Base-by-base conservation (phyloP, 2,329 filamentous ascomycete genomes). In the Aspergillus sp. region DNA sequence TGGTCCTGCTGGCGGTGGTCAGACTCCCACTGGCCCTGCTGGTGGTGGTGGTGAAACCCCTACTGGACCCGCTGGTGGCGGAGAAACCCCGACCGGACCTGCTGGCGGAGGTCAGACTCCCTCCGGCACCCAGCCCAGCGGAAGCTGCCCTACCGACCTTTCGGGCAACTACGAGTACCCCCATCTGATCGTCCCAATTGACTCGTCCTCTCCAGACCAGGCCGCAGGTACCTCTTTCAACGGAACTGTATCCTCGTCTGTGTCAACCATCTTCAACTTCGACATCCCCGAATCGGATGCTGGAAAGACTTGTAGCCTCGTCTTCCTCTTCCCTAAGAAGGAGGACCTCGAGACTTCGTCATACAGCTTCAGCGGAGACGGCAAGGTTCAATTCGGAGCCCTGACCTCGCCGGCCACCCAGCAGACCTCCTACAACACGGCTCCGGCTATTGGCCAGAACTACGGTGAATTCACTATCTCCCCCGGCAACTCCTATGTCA, bases 231-330 rank as follows among this genome's bases (percentile, higher is more conserved):
- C 81, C 2, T 79, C 78, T 1, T 82, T 77, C 73, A 81, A 83
- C 62, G 86, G 85, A 53, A 79, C 80, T 11, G 76, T 88, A 39
- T 82, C 81, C 12, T 72, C 77, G 17, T 76, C 72, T 19, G 71
- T 83, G 49, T 83, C 82, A 9, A 82, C 82, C 12, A 82, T 89
- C 67, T 90, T 87, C 81, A 88, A 88, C 77, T 90, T 90, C 73
- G 85, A 88, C 67, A 83, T 90, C 44, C 83, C 83, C 1, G 61
- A 72, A 4, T 72, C 74, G 5, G 80, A 84, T 64, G 64, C 76
- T 8, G 84, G 83, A 64, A 84, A 84, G 73, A 83, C 83, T 66
- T 90, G 87, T 76, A 82, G 79, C 55, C 76, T 90, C 8, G 76
- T 86, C 56, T 90, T 90, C 81, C 77, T 88, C 45, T 83, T 89